Percentiles rank a stretch among this genome's conserved stretches.
Conservation (phyloP, 1,139 yeast species). For the Pichia cactophila region DNA sequence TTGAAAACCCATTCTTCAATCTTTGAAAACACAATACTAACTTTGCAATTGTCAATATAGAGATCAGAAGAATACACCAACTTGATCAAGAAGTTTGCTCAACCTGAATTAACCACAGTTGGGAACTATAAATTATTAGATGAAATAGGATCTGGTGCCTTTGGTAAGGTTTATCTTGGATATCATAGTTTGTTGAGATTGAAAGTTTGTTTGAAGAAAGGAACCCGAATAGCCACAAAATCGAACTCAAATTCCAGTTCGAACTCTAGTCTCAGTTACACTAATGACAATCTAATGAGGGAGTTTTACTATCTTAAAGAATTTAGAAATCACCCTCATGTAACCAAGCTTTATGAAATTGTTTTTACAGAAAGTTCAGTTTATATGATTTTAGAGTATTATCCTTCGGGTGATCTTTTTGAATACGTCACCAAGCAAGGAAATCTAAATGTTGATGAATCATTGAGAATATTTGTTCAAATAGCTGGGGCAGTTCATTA, state of each 20-base stretch:
- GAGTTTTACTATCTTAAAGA: conserved; percentile 88
- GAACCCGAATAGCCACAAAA: conserved; percentile 38
- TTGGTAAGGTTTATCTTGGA: conserved; percentile 87
- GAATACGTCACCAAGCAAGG: conserved; percentile 57
- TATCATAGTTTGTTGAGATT: conserved; percentile 63
- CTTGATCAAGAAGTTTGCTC: conserved; percentile 24
- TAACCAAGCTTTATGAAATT: conserved; percentile 79
- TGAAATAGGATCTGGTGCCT: conserved; percentile 84
- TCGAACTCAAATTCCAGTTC: conserved; percentile 17
- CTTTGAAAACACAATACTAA: conserved; percentile 4
- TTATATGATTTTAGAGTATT: conserved; percentile 87
- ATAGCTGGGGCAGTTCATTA: conserved; percentile 76
- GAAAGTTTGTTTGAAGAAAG: conserved; percentile 81
- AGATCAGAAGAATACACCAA: conserved; percentile 27
- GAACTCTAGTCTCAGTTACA: background rate
- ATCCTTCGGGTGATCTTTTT: conserved; percentile 82
- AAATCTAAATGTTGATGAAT: conserved; percentile 47
- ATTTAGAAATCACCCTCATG: conserved; percentile 66
- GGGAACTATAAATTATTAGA: conserved; percentile 70
- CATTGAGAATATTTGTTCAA: conserved; percentile 63
- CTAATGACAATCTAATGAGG: conserved; percentile 80
- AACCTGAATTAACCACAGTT: conserved; percentile 44
- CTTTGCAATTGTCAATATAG: conserved; percentile 7
- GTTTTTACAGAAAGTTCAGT: conserved; percentile 71
- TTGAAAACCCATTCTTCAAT: background rate